Evolutionary conservation across 306 rosid species (phyloP), one percentile per base, ranked within the genome.

Genomic region (Mimosa bimucronata): DNA sequence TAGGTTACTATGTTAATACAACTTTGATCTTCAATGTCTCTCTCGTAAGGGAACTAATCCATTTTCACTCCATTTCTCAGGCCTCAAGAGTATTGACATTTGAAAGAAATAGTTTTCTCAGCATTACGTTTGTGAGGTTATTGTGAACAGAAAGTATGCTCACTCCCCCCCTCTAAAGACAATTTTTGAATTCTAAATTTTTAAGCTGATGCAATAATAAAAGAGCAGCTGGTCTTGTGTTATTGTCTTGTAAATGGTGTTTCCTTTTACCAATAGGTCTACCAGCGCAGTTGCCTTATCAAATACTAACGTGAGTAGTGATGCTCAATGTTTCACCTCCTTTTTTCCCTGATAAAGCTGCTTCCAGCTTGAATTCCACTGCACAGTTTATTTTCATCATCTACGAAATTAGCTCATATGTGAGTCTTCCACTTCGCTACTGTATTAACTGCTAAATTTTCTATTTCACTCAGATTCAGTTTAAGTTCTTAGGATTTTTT

Each of bases 21-120:
- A 10, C 69, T 15, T 80, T 21, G 30, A 6, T 52, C 19, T 77
- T 70, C 55, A 11, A 41, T n/a, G 18, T 29, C 69, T 64, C 69
- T 30, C 23, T 70, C 72, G 77, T 71, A 69, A 48, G 6, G 10
- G 12, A 30, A 30, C 66, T 67, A 55, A 79, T 40, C 21, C 7
- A 19, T 75, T 66, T 62, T 66, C 73, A 81, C 71, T 76, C 37
- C 38, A 41, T 78, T 86, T 46, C 40, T 78, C 89, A 94, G 98
- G 97, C 97, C 46, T 94, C 98, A 2, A 91, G 94, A 83, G 97
- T 91, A 40, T 83, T 94, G 78, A 91, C 90, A 80, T 66, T 91
- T 85, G 97, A 92, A 85, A 87, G 97, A 83, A 88, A 84, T 83
- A 94, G 98, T 77, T 80, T 94, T 90, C 97, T 94, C 84, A 92